Conservation (phyloP, 31 red algal species). For the Odonthalia washingtoniensis region DNA sequence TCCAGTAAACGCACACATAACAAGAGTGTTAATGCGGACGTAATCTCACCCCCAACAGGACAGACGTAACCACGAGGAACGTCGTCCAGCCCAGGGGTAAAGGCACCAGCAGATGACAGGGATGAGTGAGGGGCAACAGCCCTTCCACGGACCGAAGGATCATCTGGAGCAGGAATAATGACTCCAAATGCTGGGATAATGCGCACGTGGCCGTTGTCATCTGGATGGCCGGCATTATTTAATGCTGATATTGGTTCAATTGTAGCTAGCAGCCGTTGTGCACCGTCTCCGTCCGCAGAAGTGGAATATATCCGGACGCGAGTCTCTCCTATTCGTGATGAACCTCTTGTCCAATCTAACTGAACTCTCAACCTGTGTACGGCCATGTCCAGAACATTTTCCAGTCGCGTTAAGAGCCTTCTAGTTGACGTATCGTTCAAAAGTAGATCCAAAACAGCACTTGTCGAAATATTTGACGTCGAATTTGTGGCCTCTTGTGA, state of each 20-base stretch:
- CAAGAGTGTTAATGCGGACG: conserved; percentile 67
- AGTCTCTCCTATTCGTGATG: conserved; percentile 51
- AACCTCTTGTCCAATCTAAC: conserved; percentile 73
- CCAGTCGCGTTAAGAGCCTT: conserved; percentile 38
- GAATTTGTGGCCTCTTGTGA: conserved; percentile 23
- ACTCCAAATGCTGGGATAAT: conserved; percentile 80
- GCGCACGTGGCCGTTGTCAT: conserved; percentile 61
- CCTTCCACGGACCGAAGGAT: conserved; percentile 55
- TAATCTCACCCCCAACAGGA: conserved; percentile 70
- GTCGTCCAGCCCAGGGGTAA: conserved; percentile 66
- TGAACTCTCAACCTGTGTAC: conserved; percentile 57
- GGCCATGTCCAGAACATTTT: conserved; percentile 63
- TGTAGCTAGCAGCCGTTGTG: conserved; percentile 62
- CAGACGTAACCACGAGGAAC: conserved; percentile 76
- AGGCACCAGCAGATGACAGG: conserved; percentile 11
- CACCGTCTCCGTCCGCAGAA: conserved; percentile 69
- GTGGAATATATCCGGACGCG: conserved; percentile 63
- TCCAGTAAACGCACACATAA: conserved; percentile 75
- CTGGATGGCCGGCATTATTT: conserved; percentile 54
- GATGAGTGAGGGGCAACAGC: conserved; percentile 51
- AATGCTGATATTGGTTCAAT: conserved; percentile 68
- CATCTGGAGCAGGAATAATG: conserved; percentile 75
- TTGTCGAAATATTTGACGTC: background rate
- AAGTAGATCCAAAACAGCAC: conserved; percentile 36
- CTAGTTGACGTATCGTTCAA: conserved; percentile 21